Base-by-base conservation (phyloP, 352 stramenopile genomes). In the Pythium brachiatum region DNA sequence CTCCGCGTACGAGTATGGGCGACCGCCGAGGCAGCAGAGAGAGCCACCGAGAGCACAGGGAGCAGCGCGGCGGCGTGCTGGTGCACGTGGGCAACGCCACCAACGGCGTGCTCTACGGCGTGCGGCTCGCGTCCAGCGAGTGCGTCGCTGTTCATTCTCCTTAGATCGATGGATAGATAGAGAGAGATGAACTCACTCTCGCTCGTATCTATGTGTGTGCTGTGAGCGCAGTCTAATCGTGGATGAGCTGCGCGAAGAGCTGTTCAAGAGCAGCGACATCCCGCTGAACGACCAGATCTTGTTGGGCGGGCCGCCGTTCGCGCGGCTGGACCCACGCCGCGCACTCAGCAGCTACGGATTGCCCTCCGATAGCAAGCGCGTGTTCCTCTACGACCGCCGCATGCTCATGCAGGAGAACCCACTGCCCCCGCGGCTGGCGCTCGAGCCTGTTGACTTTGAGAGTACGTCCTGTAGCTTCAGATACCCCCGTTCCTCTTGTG, bases 301-400 rank as follows among this genome's bases (percentile, higher is more conserved):
- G 41, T 66, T 95, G 4, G 76, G 81, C 43, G 87, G 87, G 0
- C 87, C 87, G 46, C 87, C 87, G 15, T 95, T 89, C 48, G 75
- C 81, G 18, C 80, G 83, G 0, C 62, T 95, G 32, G 87, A 95
- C 46, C 83, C 87, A 34, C 74, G 78, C 23, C 86, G 86, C 34
- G 57, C 81, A 15, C 58, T 95, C 25, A 81, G 79, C 31, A 76
- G 84, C 61, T 94, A 93, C 32, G 78, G 78, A 44, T 55, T 94
- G 5, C 79, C 81, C 18, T 32, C 51, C 21, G 26, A 86, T 69
- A 63, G 76, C 51, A 92, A 91, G 59, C 72, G 76, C 36, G 70
- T 95, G 53, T 95, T 90, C 66, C 59, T 95, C 11, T 95, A 95
- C 59, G 86, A 95, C 56, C 79, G 84, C 4, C 78, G 84, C 51